A percentile compares a stretch with the other conserved stretches of the same genome.
Evolutionary conservation across 768 basidiomycete genomes (phyloP).

Genomic region (Psilocybe subaeruginosa): DNA sequence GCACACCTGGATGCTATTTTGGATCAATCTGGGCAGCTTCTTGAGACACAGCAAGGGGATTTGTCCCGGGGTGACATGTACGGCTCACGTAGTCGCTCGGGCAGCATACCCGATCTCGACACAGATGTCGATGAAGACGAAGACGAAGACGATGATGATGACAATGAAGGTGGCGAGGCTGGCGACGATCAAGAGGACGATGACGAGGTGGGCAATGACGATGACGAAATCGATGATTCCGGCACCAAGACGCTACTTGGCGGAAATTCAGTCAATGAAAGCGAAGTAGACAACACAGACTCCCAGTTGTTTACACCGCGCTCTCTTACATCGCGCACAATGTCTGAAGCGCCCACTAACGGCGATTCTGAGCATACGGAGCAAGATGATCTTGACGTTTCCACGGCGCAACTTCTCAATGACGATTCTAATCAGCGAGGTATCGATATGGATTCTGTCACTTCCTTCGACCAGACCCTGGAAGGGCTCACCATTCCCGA

Average conservation of each 20-base stretch:
- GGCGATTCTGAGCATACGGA: conserved; percentile 4
- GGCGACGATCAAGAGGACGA: conserved; percentile 25
- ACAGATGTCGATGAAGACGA: conserved; percentile 27
- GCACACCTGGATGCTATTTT: conserved; percentile 90
- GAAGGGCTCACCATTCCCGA: conserved; percentile 15
- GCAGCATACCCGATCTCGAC: conserved; percentile 42
- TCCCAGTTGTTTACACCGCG: conserved; percentile 8
- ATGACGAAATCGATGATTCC: conserved; percentile 9
- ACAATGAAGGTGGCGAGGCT: conserved; percentile 32
- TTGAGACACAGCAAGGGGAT: conserved; percentile 83
- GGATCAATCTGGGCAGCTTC: conserved; percentile 83
- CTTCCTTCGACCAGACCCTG: conserved; percentile 10
- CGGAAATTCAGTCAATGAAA: not conserved
- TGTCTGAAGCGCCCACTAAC: not conserved
- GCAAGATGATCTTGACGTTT: conserved; percentile 7
- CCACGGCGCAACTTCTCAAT: conserved; percentile 3
- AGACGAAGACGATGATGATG: conserved; percentile 35
- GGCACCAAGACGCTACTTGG: conserved; percentile 9
- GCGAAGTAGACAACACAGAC: conserved; percentile 1
- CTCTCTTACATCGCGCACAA: conserved; percentile 15
- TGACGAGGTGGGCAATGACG: conserved; percentile 24
- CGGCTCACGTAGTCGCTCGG: conserved; percentile 59
- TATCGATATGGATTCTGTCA: conserved; percentile 7
- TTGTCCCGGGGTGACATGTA: conserved; percentile 53
- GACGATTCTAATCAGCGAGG: conserved; percentile 8